Base-by-base conservation (phyloP, 805 yeast genomes). In the Lachancea cidri region DNA sequence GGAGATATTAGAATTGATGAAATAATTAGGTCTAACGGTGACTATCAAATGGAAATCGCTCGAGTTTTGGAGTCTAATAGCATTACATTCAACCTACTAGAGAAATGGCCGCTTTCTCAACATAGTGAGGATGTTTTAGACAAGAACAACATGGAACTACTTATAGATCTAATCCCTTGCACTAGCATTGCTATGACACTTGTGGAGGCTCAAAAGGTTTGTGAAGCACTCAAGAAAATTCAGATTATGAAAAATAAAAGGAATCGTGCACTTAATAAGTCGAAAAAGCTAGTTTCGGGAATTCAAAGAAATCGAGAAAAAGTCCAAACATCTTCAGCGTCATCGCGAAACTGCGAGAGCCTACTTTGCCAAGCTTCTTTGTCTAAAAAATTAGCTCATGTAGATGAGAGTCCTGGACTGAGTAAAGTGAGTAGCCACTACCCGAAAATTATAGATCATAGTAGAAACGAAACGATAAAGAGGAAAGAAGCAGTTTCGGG, bases 61-160 rank as follows among this genome's bases (percentile, higher is more conserved):
- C 35, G 30, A 11, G 25, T 35, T 5, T 14, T 41, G n/a, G 39
- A 35, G 13, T 34, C 35, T 18, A 25, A 25, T 11, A 31, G 33
- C 7, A 17, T 11, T 11, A 22, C 35, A 4, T 41, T 29, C 17
- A 17, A 17, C 4, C 17, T 29, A 15, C 17, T 41, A 13, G 39
- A 41, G 16, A 35, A 41, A 13, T 41, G 44, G 44, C 44, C 44
- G 4, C 29, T 41, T 19, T 35, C 44, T 8, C n/a, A 33, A 29
- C 39, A 41, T 25, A 35, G 39, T 18, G 34, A 41, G 11, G 44
- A 41, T 18, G 20, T 36, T 3, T 14, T 25, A 11, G 44, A 24
- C 11, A 25, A 13, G 5, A 33, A 30, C 29, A 18, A 19, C 2
- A 34, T 39, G 35, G 6, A 17, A 8, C 35, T 39, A 29, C 30